These are phyloP conservation scores for Talaromyces sp. DNA, from an alignment of 2,329 filamentous ascomycete genomes.

Conservation along the genomic window DNA sequence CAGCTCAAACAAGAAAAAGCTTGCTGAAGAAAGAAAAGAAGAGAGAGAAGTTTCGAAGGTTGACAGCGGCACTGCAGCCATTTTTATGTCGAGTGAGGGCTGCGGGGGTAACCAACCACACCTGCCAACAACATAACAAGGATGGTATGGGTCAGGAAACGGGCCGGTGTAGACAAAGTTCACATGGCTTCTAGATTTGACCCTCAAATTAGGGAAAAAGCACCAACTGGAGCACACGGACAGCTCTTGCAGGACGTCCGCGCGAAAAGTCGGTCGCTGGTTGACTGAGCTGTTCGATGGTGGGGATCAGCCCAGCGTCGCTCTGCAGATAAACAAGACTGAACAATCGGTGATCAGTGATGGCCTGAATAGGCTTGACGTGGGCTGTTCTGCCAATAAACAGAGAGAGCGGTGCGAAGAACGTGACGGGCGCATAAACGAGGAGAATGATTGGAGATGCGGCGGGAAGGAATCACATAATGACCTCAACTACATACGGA, in stretches of 20 bases:
- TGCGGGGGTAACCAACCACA: constrained; percentile 17
- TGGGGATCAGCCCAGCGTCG: constrained; percentile 8
- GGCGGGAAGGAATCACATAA: background rate
- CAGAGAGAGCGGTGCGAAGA: background rate
- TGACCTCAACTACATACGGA: background rate
- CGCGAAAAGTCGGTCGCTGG: constrained; percentile 17
- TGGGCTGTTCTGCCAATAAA: constrained; percentile 3
- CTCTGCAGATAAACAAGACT: constrained; percentile 13
- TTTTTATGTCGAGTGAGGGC: constrained; percentile 17
- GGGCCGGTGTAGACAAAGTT: constrained; percentile 4
- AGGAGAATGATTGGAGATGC: constrained; percentile 10
- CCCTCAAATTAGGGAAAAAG: background rate
- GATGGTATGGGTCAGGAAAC: background rate
- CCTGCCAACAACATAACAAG: background rate
- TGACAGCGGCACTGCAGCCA: constrained; percentile 27
- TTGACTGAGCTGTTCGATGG: constrained; percentile 2
- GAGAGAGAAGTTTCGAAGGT: constrained; percentile 31
- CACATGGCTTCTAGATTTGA: constrained; percentile 12
- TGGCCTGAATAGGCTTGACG: background rate
- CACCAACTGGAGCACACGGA: constrained; percentile 5
- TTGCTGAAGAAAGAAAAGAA: constrained; percentile 63
- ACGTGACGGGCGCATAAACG: constrained; percentile 16
- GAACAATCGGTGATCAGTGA: background rate
- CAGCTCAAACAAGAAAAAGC: constrained; percentile 48
- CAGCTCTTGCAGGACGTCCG: constrained; percentile 11